A percentile compares a stretch with the other conserved stretches of the same genome.
phyloP scores from a whole-genome alignment of 257 asterid species.

The Avicennia marina region DNA sequence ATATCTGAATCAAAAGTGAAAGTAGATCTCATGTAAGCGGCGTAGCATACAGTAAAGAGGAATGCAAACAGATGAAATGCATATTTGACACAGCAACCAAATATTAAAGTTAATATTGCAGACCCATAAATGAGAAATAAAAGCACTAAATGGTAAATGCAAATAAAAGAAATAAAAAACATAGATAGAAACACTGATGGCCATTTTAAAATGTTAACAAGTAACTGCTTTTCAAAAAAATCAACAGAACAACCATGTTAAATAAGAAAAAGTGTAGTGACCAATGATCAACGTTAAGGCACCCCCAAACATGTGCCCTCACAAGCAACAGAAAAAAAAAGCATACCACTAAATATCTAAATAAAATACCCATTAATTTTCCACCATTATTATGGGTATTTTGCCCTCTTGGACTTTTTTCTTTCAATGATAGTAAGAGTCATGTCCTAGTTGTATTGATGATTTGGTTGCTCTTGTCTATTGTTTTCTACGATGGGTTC shows the following conservation, averaged over 20 bases:
- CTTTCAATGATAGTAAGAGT: neutral
- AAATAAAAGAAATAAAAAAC: too few relatives aligned
- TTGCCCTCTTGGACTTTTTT: neutral
- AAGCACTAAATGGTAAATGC: neutral
- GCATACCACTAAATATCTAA: neutral
- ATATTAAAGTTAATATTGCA: neutral
- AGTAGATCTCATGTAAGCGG: neutral
- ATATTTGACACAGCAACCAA: neutral
- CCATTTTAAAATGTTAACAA: neutral
- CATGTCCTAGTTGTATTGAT: neutral
- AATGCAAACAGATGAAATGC: slow-evolving; percentile 6
- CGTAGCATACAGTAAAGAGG: neutral
- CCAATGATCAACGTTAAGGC: neutral
- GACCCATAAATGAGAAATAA: slow-evolving; percentile 3
- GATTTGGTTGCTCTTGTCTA: neutral
- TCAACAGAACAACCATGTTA: too few relatives aligned
- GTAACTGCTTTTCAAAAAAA: too few relatives aligned
- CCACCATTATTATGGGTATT: neutral
- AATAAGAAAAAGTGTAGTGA: neutral
- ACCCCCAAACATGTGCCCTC: too few relatives aligned
- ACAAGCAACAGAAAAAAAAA: too few relatives aligned
- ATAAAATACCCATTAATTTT: neutral
- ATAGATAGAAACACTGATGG: too few relatives aligned
- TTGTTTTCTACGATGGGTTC: neutral
- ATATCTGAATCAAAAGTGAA: slow-evolving; percentile 3